Evolutionary conservation across 176 grass and related monocot species (phyloP).

Genomic region (Stipa capillata): DNA sequence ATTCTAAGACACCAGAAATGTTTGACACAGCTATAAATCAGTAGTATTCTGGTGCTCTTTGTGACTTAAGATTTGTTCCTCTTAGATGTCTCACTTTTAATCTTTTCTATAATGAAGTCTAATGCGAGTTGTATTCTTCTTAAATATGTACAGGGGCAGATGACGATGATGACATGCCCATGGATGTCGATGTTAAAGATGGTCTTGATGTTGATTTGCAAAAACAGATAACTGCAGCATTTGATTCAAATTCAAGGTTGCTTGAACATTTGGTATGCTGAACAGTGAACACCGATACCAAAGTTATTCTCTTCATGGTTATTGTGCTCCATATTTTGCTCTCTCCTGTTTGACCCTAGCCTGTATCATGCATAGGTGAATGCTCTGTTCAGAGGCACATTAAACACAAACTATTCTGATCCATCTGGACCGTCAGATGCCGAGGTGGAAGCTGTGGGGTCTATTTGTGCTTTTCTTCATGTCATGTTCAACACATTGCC

Average conservation of each 20-base stretch:
- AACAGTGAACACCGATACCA: not conserved
- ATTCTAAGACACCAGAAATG: not conserved
- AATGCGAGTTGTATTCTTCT: not conserved
- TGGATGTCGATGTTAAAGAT: conserved; percentile 67
- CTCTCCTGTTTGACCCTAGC: conserved; percentile 32
- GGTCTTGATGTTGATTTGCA: conserved; percentile 61
- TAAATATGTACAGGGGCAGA: conserved; percentile 32
- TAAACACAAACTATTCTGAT: conserved; percentile 44
- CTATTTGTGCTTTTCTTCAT: conserved; percentile 96
- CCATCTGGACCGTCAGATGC: conserved; percentile 44
- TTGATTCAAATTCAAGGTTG: conserved; percentile 82
- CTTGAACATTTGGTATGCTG: conserved; percentile 73
- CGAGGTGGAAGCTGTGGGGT: conserved; percentile 80
- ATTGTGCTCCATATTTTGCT: conserved; percentile 9
- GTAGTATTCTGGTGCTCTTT: not conserved
- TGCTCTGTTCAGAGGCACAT: conserved; percentile 59
- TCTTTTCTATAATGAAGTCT: not conserved
- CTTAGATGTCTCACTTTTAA: not conserved
- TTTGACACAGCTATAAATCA: not conserved
- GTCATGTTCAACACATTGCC: conserved; percentile 72
- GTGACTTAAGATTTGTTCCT: not conserved
- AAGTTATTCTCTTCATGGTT: not conserved
- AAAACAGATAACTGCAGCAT: conserved; percentile 67
- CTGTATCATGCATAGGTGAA: conserved; percentile 65
- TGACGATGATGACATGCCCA: conserved; percentile 57